phyloP scores from a whole-genome alignment of 169 alveolate genomes.

The Plasmodium billcollinsi region DNA sequence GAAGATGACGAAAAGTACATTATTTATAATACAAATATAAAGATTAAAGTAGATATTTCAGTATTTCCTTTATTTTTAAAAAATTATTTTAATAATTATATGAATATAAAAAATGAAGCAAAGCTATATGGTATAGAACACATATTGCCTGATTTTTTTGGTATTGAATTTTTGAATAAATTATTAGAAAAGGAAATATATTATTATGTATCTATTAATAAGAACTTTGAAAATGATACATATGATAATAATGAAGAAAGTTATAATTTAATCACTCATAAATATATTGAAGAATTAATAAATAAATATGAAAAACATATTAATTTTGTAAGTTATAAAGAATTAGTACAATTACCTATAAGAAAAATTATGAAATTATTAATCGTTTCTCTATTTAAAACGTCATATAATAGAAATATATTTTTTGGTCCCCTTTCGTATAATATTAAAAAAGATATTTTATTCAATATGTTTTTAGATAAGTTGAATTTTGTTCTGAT shows the following conservation, averaged over 20 bases:
- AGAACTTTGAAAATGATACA: not conserved
- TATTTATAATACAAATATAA: not conserved
- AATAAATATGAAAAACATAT: slow-evolving; percentile 26
- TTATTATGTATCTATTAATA: slow-evolving; percentile 17
- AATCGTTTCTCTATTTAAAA: slow-evolving; percentile 24
- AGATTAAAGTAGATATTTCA: not conserved
- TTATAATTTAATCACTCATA: slow-evolving; percentile 29
- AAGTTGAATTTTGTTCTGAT: slow-evolving; percentile 33
- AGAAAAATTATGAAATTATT: slow-evolving; percentile 28
- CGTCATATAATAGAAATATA: slow-evolving; percentile 39
- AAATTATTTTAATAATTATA: not conserved
- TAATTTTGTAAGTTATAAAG: slow-evolving; percentile 15
- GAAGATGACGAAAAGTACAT: not conserved
- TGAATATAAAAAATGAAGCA: not conserved
- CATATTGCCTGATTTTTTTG: slow-evolving; percentile 10
- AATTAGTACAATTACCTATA: slow-evolving; percentile 18
- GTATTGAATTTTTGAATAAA: slow-evolving; percentile 10
- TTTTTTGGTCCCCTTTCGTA: not conserved
- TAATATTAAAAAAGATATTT: not conserved
- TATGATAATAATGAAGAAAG: not conserved
- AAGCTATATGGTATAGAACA: slow-evolving; percentile 5
- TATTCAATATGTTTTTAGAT: slow-evolving; percentile 7
- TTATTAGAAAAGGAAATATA: slow-evolving; percentile 26
- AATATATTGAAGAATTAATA: slow-evolving; percentile 24
- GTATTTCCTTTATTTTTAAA: slow-evolving; percentile 9